Evolutionary conservation across 148 eudicot genomes (phyloP).

Genomic region (Amaranthus palmeri): DNA sequence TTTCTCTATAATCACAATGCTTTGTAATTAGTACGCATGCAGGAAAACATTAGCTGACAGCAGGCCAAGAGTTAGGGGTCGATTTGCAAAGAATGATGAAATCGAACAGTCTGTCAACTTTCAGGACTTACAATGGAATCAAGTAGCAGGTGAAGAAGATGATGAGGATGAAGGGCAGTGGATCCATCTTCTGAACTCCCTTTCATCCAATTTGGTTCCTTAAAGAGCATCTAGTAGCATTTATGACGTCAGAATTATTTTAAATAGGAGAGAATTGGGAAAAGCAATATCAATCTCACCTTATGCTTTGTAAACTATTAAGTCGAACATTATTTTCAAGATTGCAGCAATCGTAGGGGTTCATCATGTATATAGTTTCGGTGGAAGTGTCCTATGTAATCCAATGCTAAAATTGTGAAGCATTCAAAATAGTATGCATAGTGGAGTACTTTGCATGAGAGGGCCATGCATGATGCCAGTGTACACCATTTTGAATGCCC

Average conservation of each 20-base stretch:
- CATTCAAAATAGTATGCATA: constrained; percentile 15
- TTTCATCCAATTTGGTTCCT: constrained; percentile 31
- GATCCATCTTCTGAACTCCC: constrained; percentile 47
- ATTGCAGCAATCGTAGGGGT: constrained; percentile 4
- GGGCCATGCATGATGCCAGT: constrained; percentile 17
- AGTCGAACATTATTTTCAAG: not conserved
- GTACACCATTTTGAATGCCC: constrained; percentile 18
- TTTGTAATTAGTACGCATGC: constrained; percentile 60
- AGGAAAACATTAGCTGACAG: constrained; percentile 94
- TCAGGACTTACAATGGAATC: constrained; percentile 35
- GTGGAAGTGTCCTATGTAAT: constrained; percentile 12
- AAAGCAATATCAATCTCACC: constrained; percentile 10
- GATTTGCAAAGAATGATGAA: constrained; percentile 83
- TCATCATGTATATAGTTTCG: constrained; percentile 19
- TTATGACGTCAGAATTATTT: not conserved
- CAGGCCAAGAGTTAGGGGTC: constrained; percentile 77
- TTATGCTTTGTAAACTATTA: constrained; percentile 1
- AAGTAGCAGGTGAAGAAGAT: constrained; percentile 33
- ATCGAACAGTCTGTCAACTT: constrained; percentile 18
- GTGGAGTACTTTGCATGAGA: constrained; percentile 18
- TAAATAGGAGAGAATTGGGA: not conserved
- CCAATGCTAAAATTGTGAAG: constrained; percentile 1
- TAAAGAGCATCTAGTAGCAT: constrained; percentile 4
- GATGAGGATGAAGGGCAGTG: constrained; percentile 52
- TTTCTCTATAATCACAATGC: constrained; percentile 2